These are phyloP conservation scores for Trichoderma sp. DNA, from an alignment of 2,329 filamentous ascomycete species.

Conservation along the genomic window DNA sequence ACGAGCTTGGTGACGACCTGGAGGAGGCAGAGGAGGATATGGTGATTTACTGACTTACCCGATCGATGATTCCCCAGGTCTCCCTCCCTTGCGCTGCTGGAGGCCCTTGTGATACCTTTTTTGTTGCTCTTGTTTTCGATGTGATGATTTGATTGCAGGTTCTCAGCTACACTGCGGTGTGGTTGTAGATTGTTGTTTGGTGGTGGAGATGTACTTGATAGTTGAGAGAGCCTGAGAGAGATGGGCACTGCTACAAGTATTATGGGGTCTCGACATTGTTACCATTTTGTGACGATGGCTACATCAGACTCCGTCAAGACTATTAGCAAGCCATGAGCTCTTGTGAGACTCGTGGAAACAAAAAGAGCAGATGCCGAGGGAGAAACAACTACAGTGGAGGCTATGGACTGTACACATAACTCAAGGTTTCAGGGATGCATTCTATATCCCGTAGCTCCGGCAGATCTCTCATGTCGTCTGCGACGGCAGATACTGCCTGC, in stretches of 20 bases:
- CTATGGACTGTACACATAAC: neutral
- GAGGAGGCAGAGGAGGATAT: slow-evolving; percentile 87
- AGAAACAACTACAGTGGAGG: neutral
- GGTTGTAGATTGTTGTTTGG: neutral
- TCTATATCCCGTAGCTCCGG: neutral
- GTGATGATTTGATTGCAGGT: slow-evolving; percentile 2
- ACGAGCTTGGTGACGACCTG: slow-evolving; percentile 75
- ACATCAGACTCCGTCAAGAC: neutral
- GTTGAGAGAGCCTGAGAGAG: neutral
- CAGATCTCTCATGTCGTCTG: neutral
- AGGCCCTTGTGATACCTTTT: slow-evolving; percentile 15
- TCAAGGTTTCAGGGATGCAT: neutral
- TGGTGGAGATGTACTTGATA: neutral
- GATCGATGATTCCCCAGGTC: slow-evolving; percentile 15
- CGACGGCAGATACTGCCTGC: neutral
- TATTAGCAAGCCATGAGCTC: neutral
- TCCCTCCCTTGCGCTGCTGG: neutral
- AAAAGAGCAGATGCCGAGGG: neutral
- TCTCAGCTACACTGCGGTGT: neutral
- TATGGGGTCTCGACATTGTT: neutral
- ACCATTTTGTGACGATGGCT: neutral
- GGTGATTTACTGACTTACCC: slow-evolving; percentile 71
- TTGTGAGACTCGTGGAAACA: neutral
- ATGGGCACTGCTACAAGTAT: neutral
- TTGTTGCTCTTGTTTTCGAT: neutral